Evolutionary conservation across 1,139 yeast species (phyloP).

Genomic region (Candida buenavistaensis): DNA sequence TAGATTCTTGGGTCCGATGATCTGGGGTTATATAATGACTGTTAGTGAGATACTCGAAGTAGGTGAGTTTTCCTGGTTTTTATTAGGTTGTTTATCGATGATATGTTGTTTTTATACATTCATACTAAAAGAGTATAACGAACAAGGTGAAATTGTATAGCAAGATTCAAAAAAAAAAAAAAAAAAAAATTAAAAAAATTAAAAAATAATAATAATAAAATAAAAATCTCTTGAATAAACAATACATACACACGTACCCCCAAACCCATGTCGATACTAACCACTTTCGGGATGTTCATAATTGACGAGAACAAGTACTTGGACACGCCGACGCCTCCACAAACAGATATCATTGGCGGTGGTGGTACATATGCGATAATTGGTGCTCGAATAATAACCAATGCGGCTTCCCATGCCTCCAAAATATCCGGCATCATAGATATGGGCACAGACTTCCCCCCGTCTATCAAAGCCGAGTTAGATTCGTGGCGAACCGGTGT

Average conservation of each 20-base stretch:
- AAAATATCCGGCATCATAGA: constrained; percentile 72
- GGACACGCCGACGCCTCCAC: constrained; percentile 37
- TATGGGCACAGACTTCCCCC: constrained; percentile 77
- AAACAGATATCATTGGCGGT: constrained; percentile 73
- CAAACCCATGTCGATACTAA: constrained; percentile 30
- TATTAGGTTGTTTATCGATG: constrained; percentile 36
- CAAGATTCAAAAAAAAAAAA: constrained; percentile 1
- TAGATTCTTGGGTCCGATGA: constrained; percentile 56
- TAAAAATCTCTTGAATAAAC: too few relatives aligned
- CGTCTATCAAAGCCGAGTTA: constrained; percentile 42
- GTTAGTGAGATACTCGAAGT: constrained; percentile 40
- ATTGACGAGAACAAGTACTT: constrained; percentile 81
- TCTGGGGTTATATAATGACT: constrained; percentile 60
- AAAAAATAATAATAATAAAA: too few relatives aligned
- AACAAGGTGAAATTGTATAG: constrained; percentile 12
- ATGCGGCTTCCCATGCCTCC: constrained; percentile 27
- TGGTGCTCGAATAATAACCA: constrained; percentile 65
- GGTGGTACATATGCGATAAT: constrained; percentile 83
- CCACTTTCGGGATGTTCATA: constrained; percentile 85
- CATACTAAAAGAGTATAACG: constrained; percentile 33
- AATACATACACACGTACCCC: too few relatives aligned
- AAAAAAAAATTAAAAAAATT: neutral
- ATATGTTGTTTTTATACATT: constrained; percentile 33
- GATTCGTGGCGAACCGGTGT: constrained; percentile 63
- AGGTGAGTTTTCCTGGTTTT: constrained; percentile 55